phyloP scores from a whole-genome alignment of 805 yeast genomes.

The Starmerella vitae region DNA sequence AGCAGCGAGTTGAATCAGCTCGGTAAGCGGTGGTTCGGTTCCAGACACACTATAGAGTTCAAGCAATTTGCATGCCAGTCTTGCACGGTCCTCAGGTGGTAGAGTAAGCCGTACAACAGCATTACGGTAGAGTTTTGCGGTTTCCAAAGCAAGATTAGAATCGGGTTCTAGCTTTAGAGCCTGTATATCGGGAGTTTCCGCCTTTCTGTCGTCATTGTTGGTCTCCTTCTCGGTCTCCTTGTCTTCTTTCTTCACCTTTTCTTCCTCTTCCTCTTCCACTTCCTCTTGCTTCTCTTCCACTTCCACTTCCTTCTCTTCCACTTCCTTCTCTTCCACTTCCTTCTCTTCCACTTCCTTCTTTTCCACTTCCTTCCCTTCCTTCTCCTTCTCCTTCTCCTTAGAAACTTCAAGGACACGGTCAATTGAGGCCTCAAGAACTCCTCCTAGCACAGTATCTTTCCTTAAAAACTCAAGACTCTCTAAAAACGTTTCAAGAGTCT shows the following conservation, averaged over 20 bases:
- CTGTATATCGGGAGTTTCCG: neutral
- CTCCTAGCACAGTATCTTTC: slow-evolving; percentile 56
- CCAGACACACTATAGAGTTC: slow-evolving; percentile 2
- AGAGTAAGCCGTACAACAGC: slow-evolving; percentile 3
- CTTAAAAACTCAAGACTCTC: slow-evolving; percentile 51
- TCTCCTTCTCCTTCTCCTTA: slow-evolving; percentile 4
- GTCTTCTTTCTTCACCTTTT: neutral
- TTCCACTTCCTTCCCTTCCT: slow-evolving; percentile 5
- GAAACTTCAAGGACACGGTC: slow-evolving; percentile 33
- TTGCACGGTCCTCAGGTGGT: slow-evolving; percentile 5
- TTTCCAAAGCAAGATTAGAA: neutral
- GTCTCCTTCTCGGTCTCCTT: neutral
- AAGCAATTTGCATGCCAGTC: slow-evolving; percentile 3
- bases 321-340: slow-evolving; percentile 4
- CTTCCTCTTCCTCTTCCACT: slow-evolving; percentile 7
- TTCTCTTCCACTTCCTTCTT: neutral
- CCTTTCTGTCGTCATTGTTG: neutral
- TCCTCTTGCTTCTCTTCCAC: neutral
- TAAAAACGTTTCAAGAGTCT: slow-evolving; percentile 54
- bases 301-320: slow-evolving; percentile 3
- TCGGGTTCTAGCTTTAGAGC: neutral
- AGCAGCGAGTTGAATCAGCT: slow-evolving; percentile 1
- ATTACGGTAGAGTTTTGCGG: slow-evolving; percentile 8
- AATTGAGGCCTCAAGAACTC: slow-evolving; percentile 54
- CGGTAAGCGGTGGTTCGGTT: slow-evolving; percentile 2